A percentile compares a stretch with the other conserved stretches of the same genome.
Conservation (phyloP, 257 asterid genomes). For the Lycium barbarum region DNA sequence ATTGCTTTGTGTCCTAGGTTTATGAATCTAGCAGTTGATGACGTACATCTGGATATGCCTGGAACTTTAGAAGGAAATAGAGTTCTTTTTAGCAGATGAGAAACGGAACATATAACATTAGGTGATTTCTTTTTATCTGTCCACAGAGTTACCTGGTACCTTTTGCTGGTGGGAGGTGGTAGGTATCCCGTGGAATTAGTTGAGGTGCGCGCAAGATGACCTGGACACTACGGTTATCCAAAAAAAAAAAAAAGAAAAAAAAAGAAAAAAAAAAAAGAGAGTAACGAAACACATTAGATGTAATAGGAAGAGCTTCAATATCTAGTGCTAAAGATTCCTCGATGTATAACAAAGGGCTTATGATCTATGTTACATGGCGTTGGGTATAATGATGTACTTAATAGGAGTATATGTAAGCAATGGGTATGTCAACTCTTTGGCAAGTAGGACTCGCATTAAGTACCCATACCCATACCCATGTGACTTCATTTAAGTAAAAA, state of each 20-base stretch:
- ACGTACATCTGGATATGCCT: not conserved
- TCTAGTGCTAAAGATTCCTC: constrained; percentile 15
- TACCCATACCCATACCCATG: not conserved
- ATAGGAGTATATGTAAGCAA: not conserved
- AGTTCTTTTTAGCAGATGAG: constrained; percentile 10
- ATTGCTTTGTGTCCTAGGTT: not conserved
- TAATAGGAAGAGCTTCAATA: constrained; percentile 12
- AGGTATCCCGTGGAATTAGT: too few species aligned
- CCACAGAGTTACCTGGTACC: too few species aligned
- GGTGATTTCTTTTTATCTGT: too few species aligned
- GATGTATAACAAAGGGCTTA: not conserved
- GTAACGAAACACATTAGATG: not conserved
- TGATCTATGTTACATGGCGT: constrained; percentile 17
- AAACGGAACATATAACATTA: not conserved
- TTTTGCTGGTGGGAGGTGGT: too few species aligned
- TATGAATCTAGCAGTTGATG: constrained; percentile 25
- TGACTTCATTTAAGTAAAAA: not conserved
- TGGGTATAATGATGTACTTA: constrained; percentile 6
- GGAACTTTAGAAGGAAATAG: constrained; percentile 24
- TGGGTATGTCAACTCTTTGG: constrained; percentile 4
- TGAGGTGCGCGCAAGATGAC: too few species aligned
- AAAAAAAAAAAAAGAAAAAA: too few species aligned
- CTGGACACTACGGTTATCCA: too few species aligned
- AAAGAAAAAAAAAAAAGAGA: too few species aligned
- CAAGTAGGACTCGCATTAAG: constrained; percentile 5